Evolutionary conservation across 306 rosid species (phyloP).

Genomic region (Trichosanthes cucumerina): DNA sequence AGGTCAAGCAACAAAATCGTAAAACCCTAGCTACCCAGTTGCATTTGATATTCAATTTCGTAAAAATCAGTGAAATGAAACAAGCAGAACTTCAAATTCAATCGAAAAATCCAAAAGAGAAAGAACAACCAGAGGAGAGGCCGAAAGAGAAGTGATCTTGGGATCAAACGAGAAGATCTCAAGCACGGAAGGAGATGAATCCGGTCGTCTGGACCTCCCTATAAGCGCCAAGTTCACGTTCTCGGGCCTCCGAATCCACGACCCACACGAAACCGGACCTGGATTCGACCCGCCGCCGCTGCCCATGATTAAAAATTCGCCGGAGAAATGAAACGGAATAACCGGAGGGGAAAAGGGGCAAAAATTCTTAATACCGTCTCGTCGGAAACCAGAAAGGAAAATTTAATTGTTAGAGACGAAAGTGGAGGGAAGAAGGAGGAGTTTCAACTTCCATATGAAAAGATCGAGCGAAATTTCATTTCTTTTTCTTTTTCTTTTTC

Average conservation of each 20-base stretch:
- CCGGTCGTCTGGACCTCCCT: conserved; percentile 51
- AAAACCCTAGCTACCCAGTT: neutral
- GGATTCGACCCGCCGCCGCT: conserved; percentile 38
- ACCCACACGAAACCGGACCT: conserved; percentile 72
- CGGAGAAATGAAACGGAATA: neutral
- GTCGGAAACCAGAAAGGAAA: neutral
- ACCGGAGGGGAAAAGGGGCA: neutral
- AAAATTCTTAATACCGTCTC: neutral
- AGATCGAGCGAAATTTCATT: neutral
- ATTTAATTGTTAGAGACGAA: neutral
- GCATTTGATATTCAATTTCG: neutral
- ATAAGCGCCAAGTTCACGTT: conserved; percentile 41
- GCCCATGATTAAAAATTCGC: conserved; percentile 24
- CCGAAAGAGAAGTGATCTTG: conserved; percentile 47
- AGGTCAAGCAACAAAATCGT: conserved; percentile 6
- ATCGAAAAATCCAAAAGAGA: neutral
- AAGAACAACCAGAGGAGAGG: conserved; percentile 54
- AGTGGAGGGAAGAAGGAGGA: neutral
- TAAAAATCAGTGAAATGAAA: neutral
- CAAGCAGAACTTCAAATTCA: neutral
- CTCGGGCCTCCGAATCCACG: conserved; percentile 93
- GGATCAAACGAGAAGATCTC: conserved; percentile 72
- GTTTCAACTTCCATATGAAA: neutral
- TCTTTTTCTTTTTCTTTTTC: neutral
- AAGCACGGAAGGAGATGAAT: conserved; percentile 47